Evolutionary conservation across 2,329 filamentous ascomycete species (phyloP), one percentile per base, ranked within the genome.

Genomic region (Aspergillus puulaauensis): DNA sequence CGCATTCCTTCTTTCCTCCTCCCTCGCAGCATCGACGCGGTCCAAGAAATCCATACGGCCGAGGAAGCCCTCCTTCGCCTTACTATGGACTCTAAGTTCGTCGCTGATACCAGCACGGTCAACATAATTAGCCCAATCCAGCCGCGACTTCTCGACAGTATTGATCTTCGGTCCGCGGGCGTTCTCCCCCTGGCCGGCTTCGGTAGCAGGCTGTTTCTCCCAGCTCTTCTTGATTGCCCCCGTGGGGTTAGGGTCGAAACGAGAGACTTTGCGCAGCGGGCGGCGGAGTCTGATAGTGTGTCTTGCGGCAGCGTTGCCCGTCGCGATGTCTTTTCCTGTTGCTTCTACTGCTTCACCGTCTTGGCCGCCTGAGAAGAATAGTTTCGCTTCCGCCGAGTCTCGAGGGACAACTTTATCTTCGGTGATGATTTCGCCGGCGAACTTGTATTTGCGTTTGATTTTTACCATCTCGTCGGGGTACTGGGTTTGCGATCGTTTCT

Each of bases 81-180:
- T 85, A 61, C 83, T 84, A 68, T 86, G 83, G 46, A 79, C 79
- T 55, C 83, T 80, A 66, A 88, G 70, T 69, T 88, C 86, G 57
- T 86, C 84, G 56, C 81, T 80, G 57, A 87, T 81, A 31, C 85
- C 84, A 46, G 82, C 82, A 53, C 82, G 74, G 66, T 86, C 83
- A 41, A 88, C 85, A 66, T 86, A 86, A 11, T 81, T 80, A 19
- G 83, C 84, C 86, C 86, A 88, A 64, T 88, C 86, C 66, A 87
- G 74, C 53, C 84, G 80, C 31, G 83, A 86, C 71, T 88, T 88
- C 71, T 87, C 84, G 50, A 88, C 83, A 0, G 85, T 86, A 63
- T 86, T 88, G 73, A 88, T 81, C 66, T 86, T 87, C 57, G 83
- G 81, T 66, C 82, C 74, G 73, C 80, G 65, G 68, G 77, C 60